Evolutionary conservation across 2,329 filamentous ascomycete genomes (phyloP).

Genomic region (Chaetomiaceae sp.): DNA sequence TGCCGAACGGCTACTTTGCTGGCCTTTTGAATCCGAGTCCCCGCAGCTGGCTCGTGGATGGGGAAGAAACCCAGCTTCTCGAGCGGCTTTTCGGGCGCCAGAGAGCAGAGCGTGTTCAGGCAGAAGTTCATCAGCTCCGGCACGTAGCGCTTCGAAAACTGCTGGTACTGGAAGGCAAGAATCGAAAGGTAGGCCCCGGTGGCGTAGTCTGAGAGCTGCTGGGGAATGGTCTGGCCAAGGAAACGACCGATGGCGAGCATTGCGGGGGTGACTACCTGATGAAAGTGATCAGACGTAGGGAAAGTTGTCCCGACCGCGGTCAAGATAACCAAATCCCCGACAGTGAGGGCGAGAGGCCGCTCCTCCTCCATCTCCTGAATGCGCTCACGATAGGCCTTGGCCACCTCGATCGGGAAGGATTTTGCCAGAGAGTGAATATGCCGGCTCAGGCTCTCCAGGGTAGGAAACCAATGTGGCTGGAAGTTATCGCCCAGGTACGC

Average conservation of each 20-base stretch:
- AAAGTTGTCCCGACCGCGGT: constrained; percentile 81
- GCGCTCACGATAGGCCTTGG: constrained; percentile 70
- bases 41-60: constrained; percentile 49
- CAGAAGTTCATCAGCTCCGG: constrained; percentile 83
- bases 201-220: constrained; percentile 60
- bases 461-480: constrained; percentile 52
- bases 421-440: constrained; percentile 92
- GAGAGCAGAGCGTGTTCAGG: constrained; percentile 64
- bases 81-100: constrained; percentile 53
- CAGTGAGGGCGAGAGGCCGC: constrained; percentile 49
- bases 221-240: constrained; percentile 70
- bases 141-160: constrained; percentile 77
- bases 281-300: constrained; percentile 95
- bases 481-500: constrained; percentile 43
- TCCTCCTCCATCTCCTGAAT: constrained; percentile 51
- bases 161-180: constrained; percentile 76
- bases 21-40: constrained; percentile 46
- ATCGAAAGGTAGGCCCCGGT: constrained; percentile 75
- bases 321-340: constrained; percentile 74
- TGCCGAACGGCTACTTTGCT: constrained; percentile 42
- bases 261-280: constrained; percentile 87
- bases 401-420: constrained; percentile 73
- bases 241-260: constrained; percentile 80
- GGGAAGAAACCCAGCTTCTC: constrained; percentile 55
- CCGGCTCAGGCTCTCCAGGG: constrained; percentile 75